Base-by-base conservation (phyloP, 2,329 filamentous ascomycete genomes). In the Aureobasidium mangrovei region DNA sequence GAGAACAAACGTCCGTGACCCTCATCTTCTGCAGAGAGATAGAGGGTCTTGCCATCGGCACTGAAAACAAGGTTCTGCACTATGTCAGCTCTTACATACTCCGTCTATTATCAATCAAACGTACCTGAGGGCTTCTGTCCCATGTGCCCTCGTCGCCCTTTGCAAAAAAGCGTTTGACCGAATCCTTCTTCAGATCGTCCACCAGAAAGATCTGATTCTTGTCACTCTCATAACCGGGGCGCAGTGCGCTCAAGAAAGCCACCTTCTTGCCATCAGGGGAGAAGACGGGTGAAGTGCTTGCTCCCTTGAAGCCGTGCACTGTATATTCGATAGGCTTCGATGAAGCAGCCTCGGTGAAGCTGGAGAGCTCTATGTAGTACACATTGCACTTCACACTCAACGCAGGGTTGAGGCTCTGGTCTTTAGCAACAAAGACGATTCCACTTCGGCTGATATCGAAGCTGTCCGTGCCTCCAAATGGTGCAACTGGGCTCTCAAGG, bases 381-480 rank as follows among this genome's bases (percentile, higher is more conserved):
- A 94, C 78, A 63, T 93, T 86, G 0, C 85, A 85, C 63, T 91
- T 91, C 4, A 89, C 95, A 67, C 86, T 82, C 55, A 86, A 78
- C 0, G 87, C 86, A 3, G 80, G 82, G 62, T 86, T 82, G 28
- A 89, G 69, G 8, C 80, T 73, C 0, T 86, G 86, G 62, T 90
- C 86, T 61, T 88, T 88, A 7, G 87, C 79, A 7, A 89, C 80
- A 63, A 91, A 91, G 5, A 83, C 80, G 51, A 91, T 76, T 0
- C 84, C 86, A 42, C 74, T 42, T 31, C 72, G 69, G 56, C 82
- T 77, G 56, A 91, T 79, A 63, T 94, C 88, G 63, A 91, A 95
- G 67, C 94, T 85, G n/a, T 82, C 80, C 0, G 81, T 73, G 24
- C 86, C 88, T 3, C 90, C 90, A 62, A 95, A 94, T 0, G 88